Evolutionary conservation across 2,329 filamentous ascomycete species (phyloP).

Genomic region (Phoma sp.): DNA sequence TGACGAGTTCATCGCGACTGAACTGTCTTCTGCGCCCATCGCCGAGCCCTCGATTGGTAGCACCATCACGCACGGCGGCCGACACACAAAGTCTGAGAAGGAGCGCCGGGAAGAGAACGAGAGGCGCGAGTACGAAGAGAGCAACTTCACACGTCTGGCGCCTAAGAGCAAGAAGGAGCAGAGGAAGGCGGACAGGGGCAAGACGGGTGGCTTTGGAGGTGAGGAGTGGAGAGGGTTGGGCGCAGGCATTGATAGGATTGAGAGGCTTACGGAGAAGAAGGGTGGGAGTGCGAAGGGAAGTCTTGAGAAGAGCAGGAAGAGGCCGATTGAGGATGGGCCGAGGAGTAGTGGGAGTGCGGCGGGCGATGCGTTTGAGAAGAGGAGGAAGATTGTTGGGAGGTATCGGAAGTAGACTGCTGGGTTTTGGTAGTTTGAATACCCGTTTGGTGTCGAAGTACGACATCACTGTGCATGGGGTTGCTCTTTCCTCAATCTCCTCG

Average conservation of each 20-base stretch:
- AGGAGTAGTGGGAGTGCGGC: conserved; percentile 71
- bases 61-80: conserved; percentile 80
- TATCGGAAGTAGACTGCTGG: conserved; percentile 29
- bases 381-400: conserved; percentile 46
- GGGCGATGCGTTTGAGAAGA: conserved; percentile 73
- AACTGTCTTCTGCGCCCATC: conserved; percentile 81
- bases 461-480: not conserved
- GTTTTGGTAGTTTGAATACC: not conserved
- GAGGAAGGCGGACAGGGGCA: conserved; percentile 64
- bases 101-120: conserved; percentile 82
- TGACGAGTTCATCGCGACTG: conserved; percentile 88
- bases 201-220: conserved; percentile 74
- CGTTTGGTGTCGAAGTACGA: not conserved
- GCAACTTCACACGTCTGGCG: conserved; percentile 87
- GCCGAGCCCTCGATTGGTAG: conserved; percentile 92
- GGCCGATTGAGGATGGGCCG: conserved; percentile 75
- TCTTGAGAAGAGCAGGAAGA: conserved; percentile 86
- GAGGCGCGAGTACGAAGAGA: conserved; percentile 86
- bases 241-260: conserved; percentile 85
- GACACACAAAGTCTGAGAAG: conserved; percentile 77
- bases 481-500: not conserved
- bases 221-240: conserved; percentile 92
- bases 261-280: conserved; percentile 78
- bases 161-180: conserved; percentile 87
- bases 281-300: conserved; percentile 56